Percentiles rank a stretch among this genome's conserved stretches.
Evolutionary conservation across 306 rosid species (phyloP).

Genomic region (Acacia confusa): DNA sequence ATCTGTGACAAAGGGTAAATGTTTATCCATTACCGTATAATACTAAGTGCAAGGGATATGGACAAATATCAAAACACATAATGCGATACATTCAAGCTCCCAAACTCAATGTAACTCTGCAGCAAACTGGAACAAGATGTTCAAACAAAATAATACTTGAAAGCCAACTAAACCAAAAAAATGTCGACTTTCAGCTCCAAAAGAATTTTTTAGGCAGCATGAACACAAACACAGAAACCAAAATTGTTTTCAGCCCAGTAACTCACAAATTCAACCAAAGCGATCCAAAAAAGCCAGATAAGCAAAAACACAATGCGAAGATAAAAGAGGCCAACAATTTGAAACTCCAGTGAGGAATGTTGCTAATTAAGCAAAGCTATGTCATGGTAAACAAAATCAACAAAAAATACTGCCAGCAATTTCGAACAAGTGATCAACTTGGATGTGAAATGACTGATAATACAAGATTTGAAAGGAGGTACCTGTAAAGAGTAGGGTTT

Average conservation of each 20-base stretch:
- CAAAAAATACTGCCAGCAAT: neutral
- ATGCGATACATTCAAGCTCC: no score
- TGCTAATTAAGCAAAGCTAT: neutral
- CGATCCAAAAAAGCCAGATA: slow-evolving; percentile 2
- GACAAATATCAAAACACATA: no score
- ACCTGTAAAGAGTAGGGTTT: slow-evolving; percentile 89
- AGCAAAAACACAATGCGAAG: slow-evolving; percentile 15
- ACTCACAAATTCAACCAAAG: neutral
- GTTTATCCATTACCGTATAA: neutral
- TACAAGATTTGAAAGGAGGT: slow-evolving; percentile 1
- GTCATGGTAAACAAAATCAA: neutral
- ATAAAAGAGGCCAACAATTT: neutral
- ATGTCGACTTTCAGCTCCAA: neutral
- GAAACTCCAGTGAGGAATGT: slow-evolving; percentile 1
- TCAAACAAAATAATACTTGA: no score
- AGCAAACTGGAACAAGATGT: no score
- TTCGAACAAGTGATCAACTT: neutral
- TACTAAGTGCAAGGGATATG: neutral
- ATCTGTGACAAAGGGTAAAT: neutral
- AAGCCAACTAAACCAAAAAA: neutral
- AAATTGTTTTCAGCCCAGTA: neutral
- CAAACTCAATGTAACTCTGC: no score
- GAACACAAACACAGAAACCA: neutral
- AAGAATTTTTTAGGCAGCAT: neutral
- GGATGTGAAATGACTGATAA: neutral